Percentiles rank a stretch among this genome's conserved stretches.
phyloP scores from a whole-genome alignment of 1,284 basidiomycete species.

The Mycosarcoma mackinlayi region DNA sequence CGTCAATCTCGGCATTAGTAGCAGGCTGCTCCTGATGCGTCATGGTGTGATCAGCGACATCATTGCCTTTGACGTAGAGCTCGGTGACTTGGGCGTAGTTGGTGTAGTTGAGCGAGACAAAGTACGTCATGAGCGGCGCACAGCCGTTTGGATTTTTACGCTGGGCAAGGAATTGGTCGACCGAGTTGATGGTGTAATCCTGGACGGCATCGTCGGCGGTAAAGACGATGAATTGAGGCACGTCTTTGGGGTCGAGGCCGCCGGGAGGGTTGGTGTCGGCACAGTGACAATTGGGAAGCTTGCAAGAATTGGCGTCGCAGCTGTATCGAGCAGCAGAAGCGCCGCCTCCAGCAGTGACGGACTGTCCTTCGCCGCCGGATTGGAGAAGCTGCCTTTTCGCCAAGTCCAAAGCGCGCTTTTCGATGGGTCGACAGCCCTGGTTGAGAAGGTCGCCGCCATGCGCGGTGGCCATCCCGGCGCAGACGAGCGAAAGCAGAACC shows the following conservation, averaged over 20 bases:
- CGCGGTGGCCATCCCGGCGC: constrained; percentile 26
- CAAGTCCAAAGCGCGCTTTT: constrained; percentile 25
- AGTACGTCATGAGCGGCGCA: constrained; percentile 71
- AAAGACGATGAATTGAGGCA: constrained; percentile 60
- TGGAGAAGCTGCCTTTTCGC: constrained; percentile 30
- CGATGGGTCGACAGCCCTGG: constrained; percentile 44
- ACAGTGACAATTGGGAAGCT: constrained; percentile 60
- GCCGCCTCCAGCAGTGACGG: constrained; percentile 36
- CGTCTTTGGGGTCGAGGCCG: constrained; percentile 52
- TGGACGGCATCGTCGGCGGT: constrained; percentile 74
- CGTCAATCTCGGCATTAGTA: constrained; percentile 75
- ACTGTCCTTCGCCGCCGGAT: constrained; percentile 50
- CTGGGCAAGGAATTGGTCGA: constrained; percentile 80
- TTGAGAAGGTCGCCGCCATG: constrained; percentile 40
- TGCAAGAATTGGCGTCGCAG: constrained; percentile 56
- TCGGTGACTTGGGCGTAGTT: constrained; percentile 83
- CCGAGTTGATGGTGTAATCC: constrained; percentile 77
- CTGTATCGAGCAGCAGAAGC: constrained; percentile 59
- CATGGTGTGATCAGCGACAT: constrained; percentile 89
- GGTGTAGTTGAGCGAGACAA: constrained; percentile 74
- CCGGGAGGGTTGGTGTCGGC: constrained; percentile 63
- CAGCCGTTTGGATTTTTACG: constrained; percentile 87
- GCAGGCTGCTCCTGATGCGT: constrained; percentile 77
- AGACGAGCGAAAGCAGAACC: constrained; percentile 27
- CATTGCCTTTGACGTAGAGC: constrained; percentile 84